phyloP scores from a whole-genome alignment of 495 filamentous ascomycete genomes.

The Lineolata rhizophorae region DNA sequence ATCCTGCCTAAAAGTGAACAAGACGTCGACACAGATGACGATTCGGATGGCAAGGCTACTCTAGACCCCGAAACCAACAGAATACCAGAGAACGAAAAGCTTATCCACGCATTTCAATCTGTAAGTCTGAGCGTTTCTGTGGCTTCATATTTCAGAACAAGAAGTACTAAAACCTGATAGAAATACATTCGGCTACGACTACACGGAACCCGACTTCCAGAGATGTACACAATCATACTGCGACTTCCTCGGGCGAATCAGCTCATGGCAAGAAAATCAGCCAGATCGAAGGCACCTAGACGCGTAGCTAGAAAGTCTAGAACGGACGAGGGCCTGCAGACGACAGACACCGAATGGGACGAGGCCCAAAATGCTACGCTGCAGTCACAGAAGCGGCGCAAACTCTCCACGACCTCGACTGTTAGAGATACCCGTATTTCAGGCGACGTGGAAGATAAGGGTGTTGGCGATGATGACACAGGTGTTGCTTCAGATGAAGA shows the following conservation, averaged over 20 bases:
- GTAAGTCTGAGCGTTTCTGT: no score
- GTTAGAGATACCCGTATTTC: no score
- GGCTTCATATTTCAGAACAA: no score
- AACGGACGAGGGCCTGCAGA: no score
- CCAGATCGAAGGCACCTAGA: no score
- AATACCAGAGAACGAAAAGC: constrained; percentile 28
- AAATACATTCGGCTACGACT: constrained; percentile 40
- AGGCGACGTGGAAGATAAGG: constrained; percentile 10
- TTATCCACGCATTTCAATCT: constrained; percentile 29
- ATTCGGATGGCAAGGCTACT: constrained; percentile 14
- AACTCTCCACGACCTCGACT: constrained; percentile 3
- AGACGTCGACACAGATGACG: constrained; percentile 24
- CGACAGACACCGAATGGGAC: no score
- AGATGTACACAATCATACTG: constrained; percentile 32
- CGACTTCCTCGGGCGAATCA: constrained; percentile 28
- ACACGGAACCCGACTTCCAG: constrained; percentile 34
- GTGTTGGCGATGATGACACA: no score
- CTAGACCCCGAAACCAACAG: constrained; percentile 9
- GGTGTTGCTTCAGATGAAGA: constrained; percentile 3
- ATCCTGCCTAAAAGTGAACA: constrained; percentile 24
- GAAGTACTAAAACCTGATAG: no score
- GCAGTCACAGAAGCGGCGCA: no score
- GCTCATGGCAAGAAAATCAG: no score
- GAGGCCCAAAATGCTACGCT: no score
- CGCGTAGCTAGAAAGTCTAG: no score